Evolutionary conservation across 1,284 basidiomycete species (phyloP).

Genomic region (Omphalotus olearius): DNA sequence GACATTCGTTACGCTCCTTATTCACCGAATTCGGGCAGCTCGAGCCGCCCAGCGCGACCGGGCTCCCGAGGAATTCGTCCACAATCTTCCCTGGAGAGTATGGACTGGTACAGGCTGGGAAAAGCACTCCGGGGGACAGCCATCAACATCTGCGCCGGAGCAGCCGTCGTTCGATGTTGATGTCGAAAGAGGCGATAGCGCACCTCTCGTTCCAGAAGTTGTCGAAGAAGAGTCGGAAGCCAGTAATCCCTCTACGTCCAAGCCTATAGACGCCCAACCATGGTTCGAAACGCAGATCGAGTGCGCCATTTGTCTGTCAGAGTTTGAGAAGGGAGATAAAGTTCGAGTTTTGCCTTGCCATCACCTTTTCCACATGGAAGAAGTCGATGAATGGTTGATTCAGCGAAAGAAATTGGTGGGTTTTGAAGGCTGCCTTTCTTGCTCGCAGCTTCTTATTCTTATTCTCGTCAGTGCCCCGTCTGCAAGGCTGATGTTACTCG

Average conservation of each 20-base stretch:
- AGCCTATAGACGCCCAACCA: conserved; percentile 39
- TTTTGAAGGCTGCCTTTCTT: conserved; percentile 18
- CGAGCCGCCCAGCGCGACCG: conserved; percentile 76
- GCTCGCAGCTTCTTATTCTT: conserved; percentile 10
- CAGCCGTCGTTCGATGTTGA: conserved; percentile 26
- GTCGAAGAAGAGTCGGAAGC: conserved; percentile 17
- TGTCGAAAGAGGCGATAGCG: conserved; percentile 30
- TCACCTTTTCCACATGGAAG: conserved; percentile 83
- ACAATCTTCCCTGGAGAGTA: conserved; percentile 70
- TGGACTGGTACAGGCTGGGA: conserved; percentile 80
- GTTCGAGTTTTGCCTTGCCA: conserved; percentile 88
- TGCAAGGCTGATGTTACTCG: conserved; percentile 87
- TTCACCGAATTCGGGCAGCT: conserved; percentile 74
- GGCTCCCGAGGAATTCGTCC: conserved; percentile 75
- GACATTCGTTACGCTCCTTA: conserved; percentile 76
- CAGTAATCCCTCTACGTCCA: conserved; percentile 40
- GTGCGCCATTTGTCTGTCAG: conserved; percentile 87
- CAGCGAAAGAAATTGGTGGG: conserved; percentile 84
- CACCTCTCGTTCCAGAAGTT: conserved; percentile 1
- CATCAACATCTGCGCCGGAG: conserved; percentile 29
- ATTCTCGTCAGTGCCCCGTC: conserved; percentile 66
- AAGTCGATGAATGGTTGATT: conserved; percentile 88
- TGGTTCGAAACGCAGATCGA: conserved; percentile 77
- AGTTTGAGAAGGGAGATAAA: conserved; percentile 80
- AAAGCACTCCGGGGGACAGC: conserved; percentile 49